A percentile compares a stretch with the other conserved stretches of the same genome.
Conservation (phyloP, 768 basidiomycete genomes). For the Clitopilus passeckerianus region DNA sequence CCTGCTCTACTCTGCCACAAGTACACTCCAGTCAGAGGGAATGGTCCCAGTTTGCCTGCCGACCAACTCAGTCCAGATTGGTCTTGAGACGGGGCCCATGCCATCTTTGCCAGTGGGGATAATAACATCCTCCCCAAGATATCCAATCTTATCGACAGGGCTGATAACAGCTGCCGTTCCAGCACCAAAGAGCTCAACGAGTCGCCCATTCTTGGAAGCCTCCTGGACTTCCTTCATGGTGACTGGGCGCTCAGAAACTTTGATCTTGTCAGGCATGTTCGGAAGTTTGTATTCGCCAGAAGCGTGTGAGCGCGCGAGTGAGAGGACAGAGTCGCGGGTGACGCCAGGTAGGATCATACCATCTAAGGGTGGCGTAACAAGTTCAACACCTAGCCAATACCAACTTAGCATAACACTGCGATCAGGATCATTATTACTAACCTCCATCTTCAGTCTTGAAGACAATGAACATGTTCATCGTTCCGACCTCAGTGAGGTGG, state of each 20-base stretch:
- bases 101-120: slow-evolving; percentile 68
- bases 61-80: slow-evolving; percentile 67
- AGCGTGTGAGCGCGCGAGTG: slow-evolving; percentile 62
- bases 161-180: slow-evolving; percentile 82
- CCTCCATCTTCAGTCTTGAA: slow-evolving; percentile 68
- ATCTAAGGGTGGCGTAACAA: slow-evolving; percentile 85
- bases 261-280: slow-evolving; percentile 50
- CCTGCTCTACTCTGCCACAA: slow-evolving; percentile 23
- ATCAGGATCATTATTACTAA: slow-evolving; percentile 13
- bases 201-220: slow-evolving; percentile 50
- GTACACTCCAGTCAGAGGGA: slow-evolving; percentile 75
- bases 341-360: slow-evolving; percentile 93
- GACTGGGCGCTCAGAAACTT: slow-evolving; percentile 64
- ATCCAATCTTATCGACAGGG: slow-evolving; percentile 70
- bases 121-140: slow-evolving; percentile 54
- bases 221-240: slow-evolving; percentile 72
- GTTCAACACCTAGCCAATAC: slow-evolving; percentile 52
- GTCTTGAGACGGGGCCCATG: slow-evolving; percentile 75
- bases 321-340: slow-evolving; percentile 80
- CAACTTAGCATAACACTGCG: not conserved
- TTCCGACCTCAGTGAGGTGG: slow-evolving; percentile 43
- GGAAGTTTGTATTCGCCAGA: slow-evolving; percentile 37
- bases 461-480: slow-evolving; percentile 71
- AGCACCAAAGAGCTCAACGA: slow-evolving; percentile 81
- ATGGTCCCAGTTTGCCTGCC: slow-evolving; percentile 79